phyloP scores from a whole-genome alignment of 768 basidiomycete genomes.

The Boletus rubropictus region DNA sequence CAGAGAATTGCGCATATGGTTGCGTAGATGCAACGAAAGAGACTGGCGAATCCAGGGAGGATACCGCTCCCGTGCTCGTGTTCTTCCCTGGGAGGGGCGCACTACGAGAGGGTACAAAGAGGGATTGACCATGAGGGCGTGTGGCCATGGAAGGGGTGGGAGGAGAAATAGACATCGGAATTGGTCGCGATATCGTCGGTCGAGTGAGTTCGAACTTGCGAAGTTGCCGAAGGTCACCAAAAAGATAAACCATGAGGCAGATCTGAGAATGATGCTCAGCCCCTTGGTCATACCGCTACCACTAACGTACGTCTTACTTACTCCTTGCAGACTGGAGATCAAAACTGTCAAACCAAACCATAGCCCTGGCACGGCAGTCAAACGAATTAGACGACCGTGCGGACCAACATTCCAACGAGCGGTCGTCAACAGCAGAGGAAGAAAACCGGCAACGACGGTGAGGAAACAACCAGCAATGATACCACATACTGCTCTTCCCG shows the following conservation, averaged over 20 bases:
- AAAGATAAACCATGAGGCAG: constrained; percentile 72
- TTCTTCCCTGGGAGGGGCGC: constrained; percentile 6
- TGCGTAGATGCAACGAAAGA: constrained; percentile 1
- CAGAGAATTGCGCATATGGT: constrained; percentile 7
- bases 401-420: constrained; percentile 32
- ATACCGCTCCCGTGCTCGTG: not conserved
- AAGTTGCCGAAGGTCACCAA: constrained; percentile 74
- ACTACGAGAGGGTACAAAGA: constrained; percentile 7
- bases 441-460: constrained; percentile 41
- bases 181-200: constrained; percentile 53
- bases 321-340: constrained; percentile 60
- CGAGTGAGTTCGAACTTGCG: constrained; percentile 73
- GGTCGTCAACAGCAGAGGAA: constrained; percentile 47
- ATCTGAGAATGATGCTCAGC: constrained; percentile 27
- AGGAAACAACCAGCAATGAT: constrained; percentile 56
- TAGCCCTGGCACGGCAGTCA: constrained; percentile 58
- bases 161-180: constrained; percentile 15
- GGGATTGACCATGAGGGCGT: not conserved
- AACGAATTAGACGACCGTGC: constrained; percentile 46
- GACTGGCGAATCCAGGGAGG: constrained; percentile 12
- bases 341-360: constrained; percentile 65
- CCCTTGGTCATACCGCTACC: not conserved
- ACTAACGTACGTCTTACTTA: constrained; percentile 27
- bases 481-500: constrained; percentile 62
- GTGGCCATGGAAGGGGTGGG: constrained; percentile 7